Base-by-base conservation (phyloP, 1,139 yeast species). In the Pichia sp. region DNA sequence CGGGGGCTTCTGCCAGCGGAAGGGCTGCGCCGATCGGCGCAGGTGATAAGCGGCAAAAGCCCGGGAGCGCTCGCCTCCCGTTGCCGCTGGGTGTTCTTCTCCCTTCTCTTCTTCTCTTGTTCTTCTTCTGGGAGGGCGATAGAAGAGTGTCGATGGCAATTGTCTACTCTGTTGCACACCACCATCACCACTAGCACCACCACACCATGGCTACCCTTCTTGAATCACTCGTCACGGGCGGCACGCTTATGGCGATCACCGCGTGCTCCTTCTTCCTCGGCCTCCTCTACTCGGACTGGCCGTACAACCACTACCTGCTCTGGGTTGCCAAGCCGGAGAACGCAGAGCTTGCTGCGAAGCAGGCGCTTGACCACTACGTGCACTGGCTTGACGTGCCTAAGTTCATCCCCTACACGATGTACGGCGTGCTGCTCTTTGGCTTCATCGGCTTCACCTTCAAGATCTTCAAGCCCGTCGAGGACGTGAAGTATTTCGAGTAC, bases 401-500 rank as follows among this genome's bases (percentile, higher is more conserved):
- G 50, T 70, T 74, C 45, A 73, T 87, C 46, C 80, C 80, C 62
- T 78, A 85, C 63, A 75, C 80, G 26, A 73, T 87, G 60, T 90
- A 88, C 62, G 71, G 65, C 5, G 65, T 73, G 19, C 56, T 70
- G 3, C 70, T 63, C 1, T 53, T 89, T 43, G 97, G 95, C 3
- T 73, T 89, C 53, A 47, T 81, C 47, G 96, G 96, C 12, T 74
- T 85, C 54, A 75, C 86, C 60, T 77, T 87, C 67, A 89, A 90
- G 73, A 78, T 91, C 53, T 89, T 85, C 74, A 87, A 86, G 71
- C 97, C 98, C 18, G 69, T 79, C 48, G 93, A 85, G 54, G 95
- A 93, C 50, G 78, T 88, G 63, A 84, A 84, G 67, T 79, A 86
- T 66, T 91, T 93, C 67, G 99, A 93, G 69, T 95, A 95, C 60